A percentile compares a stretch with the other conserved stretches of the same genome.
Evolutionary conservation across 2,329 filamentous ascomycete species (phyloP).

Genomic region (Stromatinia cepivora): DNA sequence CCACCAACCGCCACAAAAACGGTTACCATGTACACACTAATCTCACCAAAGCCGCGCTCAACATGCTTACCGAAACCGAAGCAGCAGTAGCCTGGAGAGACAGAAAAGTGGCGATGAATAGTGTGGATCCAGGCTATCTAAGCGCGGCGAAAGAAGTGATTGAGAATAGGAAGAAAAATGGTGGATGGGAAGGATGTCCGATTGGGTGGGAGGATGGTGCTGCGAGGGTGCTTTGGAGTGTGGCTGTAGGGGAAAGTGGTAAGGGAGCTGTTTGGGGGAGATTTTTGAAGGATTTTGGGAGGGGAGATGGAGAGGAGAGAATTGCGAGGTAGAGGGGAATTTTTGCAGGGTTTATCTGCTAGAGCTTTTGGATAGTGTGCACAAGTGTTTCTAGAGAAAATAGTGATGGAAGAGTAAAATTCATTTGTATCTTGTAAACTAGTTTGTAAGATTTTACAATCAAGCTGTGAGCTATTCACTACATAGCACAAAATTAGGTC

Average conservation of each 20-base stretch:
- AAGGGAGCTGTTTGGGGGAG: slow-evolving; percentile 27
- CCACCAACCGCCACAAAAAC: slow-evolving; percentile 19
- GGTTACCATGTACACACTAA: slow-evolving; percentile 31
- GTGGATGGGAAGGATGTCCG: slow-evolving; percentile 23
- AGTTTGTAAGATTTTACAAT: too few species aligned
- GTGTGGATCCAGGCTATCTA: slow-evolving; percentile 30
- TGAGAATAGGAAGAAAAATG: not conserved
- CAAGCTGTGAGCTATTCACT: too few species aligned
- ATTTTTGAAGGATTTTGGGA: slow-evolving; percentile 30
- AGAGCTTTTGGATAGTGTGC: not conserved
- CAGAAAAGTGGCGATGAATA: slow-evolving; percentile 28
- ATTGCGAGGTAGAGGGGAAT: not conserved
- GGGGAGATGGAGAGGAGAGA: slow-evolving; percentile 22
- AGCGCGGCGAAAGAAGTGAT: slow-evolving; percentile 28
- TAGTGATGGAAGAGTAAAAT: not conserved
- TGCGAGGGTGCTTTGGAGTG: slow-evolving; percentile 27
- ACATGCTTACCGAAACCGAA: slow-evolving; percentile 32
- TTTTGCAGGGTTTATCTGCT: not conserved
- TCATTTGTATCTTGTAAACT: too few species aligned
- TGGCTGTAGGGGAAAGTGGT: slow-evolving; percentile 28
- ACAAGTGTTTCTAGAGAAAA: not conserved
- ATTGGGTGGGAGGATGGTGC: slow-evolving; percentile 33
- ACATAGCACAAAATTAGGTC: too few species aligned
- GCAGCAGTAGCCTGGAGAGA: slow-evolving; percentile 26
- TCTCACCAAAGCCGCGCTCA: slow-evolving; percentile 30